phyloP scores from a whole-genome alignment of 2,329 filamentous ascomycete genomes.

The Trichoderma simmonsii region DNA sequence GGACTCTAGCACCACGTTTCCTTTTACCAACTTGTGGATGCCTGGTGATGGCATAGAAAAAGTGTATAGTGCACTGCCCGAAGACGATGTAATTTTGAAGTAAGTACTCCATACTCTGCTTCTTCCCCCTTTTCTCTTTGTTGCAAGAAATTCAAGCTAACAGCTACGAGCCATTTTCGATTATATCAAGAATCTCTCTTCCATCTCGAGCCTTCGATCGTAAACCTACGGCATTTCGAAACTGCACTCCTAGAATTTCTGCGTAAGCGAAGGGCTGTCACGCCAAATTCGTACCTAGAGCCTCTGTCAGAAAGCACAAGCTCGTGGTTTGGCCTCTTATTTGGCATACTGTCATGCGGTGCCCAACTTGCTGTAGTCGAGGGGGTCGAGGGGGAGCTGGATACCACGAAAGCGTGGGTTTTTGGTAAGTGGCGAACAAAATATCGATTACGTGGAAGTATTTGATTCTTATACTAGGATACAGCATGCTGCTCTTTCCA shows the following conservation, averaged over 20 bases:
- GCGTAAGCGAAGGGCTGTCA: neutral
- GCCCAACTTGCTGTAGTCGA: constrained; percentile 2
- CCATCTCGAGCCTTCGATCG: constrained; percentile 7
- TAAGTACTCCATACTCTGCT: neutral
- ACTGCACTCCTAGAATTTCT: neutral
- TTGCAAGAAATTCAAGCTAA: neutral
- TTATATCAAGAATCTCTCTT: constrained; percentile 3
- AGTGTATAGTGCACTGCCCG: neutral
- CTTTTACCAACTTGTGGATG: constrained; percentile 8
- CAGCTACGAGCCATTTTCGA: neutral
- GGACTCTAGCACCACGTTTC: constrained; percentile 3
- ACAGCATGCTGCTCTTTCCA: constrained; percentile 9
- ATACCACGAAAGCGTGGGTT: constrained; percentile 4
- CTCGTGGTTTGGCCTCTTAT: neutral
- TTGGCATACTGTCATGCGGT: neutral
- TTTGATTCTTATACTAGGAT: neutral
- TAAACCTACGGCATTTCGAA: neutral
- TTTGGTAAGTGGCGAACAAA: neutral
- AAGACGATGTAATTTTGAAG: constrained; percentile 1
- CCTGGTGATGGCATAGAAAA: constrained; percentile 10
- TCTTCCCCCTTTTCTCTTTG: neutral
- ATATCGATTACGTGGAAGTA: neutral
- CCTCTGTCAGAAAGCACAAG: neutral
- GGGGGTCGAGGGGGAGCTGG: neutral
- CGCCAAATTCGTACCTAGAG: neutral